Base-by-base conservation (phyloP, 768 basidiomycete genomes). In the Cystobasidium ongulense region DNA sequence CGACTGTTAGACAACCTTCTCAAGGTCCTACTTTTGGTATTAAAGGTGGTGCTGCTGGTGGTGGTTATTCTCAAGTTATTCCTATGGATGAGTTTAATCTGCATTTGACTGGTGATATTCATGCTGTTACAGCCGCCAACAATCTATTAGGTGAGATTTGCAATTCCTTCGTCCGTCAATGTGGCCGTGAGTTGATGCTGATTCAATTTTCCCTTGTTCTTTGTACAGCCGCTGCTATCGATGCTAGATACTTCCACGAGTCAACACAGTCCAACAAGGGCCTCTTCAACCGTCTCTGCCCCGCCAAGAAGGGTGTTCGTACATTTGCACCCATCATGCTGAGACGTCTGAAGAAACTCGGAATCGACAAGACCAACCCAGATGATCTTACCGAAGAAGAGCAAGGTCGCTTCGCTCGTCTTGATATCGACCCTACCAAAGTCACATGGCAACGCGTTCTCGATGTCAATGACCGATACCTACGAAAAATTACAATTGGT, bases 81-180 rank as follows among this genome's bases (percentile, higher is more conserved):
- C 95, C 95, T 50, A 97, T 98, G 95, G 95, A 97, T 79, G 95
- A 97, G 90, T 98, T 99, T 82, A 98, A 98, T 82, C 83, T 99
- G 61, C 93, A 95, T 80, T 83, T 94, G 81, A 95, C 93, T 50
- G 79, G 77, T 66, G 96, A 99, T 82, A 97, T 98, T 71, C 95
- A 99, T 79, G 95, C 96, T 50, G 90, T 97, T 25, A 91, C 92
- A 11, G 95, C 95, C 46, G 95, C 95, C 27, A 99, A 97, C 82
- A 99, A 99, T 82, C 82, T 98, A 76, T 86, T 99, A 46, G 91
- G 90, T 91, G 80, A 23, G 82, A 79, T 21, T 23, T 18, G 18
- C 10, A 67, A 50, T 23, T 52, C 13, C 21, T 31, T 4, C 25
- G 7, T 38, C 25, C 27, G 25, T 35, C 35, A 27, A 11, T 38